Base-by-base conservation (phyloP, 306 rosid genomes). In the Pachyrhizus erosus region DNA sequence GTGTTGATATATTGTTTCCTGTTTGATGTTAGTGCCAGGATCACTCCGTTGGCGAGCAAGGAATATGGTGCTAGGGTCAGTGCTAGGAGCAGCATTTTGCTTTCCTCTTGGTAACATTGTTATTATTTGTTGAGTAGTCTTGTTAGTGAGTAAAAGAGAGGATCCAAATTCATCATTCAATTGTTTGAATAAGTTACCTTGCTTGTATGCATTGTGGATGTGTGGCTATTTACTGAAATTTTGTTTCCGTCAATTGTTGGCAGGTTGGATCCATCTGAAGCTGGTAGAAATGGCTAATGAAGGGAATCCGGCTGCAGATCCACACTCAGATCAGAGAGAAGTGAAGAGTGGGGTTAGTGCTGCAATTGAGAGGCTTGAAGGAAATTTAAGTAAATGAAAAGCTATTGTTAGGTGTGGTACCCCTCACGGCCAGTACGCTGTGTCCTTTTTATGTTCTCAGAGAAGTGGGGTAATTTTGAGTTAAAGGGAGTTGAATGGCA, bases 181-280 rank as follows among this genome's bases (percentile, higher is more conserved):
- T 52, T 73, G 39, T 66, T 72, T 68, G 73, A 69, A 61, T 57
- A 40, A 58, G 46, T 66, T 77, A 12, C 69, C 40, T 58, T 76
- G 14, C 48, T 26, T 43, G 7, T 57, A 20, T 66, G 67, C 46
- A 27, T 86, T 29, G 43, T 74, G 66, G 21, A 40, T 51, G 20
- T 24, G 27, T 26, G 78, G 71, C 33, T 75, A 60, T 73, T 42
- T 64, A 79, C 17, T 74, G 20, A 80, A 78, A 20, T 42, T 73
- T 33, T 76, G 81, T 66, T 83, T 78, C 70, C 52, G 12, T 62
- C 40, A 24, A 49, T 77, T 76, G 57, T 65, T 86, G 87, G 83
- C 88, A 96, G 98, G 99, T 84, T 93, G 98, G 98, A 66, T 88
- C 67, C 98, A 96, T 55, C 80, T 96, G 88, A 96, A 96, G 90